phyloP scores from a whole-genome alignment of 1,139 yeast genomes.

The Lodderomyces parapsilosis region DNA sequence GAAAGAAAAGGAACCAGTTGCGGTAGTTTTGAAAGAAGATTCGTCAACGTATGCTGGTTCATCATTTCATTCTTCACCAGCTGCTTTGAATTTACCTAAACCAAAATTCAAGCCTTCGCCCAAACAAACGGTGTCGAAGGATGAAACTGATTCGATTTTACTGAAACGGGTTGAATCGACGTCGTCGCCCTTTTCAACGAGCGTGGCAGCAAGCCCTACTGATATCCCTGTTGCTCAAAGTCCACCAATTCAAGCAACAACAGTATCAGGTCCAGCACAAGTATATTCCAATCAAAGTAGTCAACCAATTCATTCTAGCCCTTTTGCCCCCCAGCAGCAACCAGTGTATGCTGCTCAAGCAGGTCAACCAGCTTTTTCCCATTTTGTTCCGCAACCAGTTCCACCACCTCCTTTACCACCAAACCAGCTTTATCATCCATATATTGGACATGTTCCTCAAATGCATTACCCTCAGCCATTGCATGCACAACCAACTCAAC shows the following conservation, averaged over 20 bases:
- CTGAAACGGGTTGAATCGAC: conserved; percentile 6
- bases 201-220: conserved; percentile 14
- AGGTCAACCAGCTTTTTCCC: conserved; percentile 5
- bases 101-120: conserved; percentile 43
- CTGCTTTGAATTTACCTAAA: conserved; percentile 55
- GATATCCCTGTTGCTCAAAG: conserved; percentile 9
- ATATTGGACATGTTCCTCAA: background rate
- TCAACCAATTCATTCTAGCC: conserved; percentile 3
- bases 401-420: conserved; percentile 18
- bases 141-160: conserved; percentile 1
- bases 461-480: conserved; percentile 9
- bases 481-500: conserved; percentile 9
- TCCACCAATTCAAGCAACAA: conserved; percentile 10
- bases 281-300: conserved; percentile 5
- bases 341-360: background rate
- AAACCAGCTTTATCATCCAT: conserved; percentile 1
- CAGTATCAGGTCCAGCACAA: conserved; percentile 10
- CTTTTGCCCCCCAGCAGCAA: conserved; percentile 1
- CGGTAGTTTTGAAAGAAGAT: conserved; percentile 5
- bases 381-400: conserved; percentile 19
- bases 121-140: conserved; percentile 4
- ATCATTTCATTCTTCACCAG: conserved; percentile 58
- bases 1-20: conserved; percentile 22
- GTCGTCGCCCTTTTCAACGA: conserved; percentile 6
- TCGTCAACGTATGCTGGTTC: conserved; percentile 51